Evolutionary conservation across 1,284 basidiomycete species (phyloP).

Genomic region (Sporisorium reilianum): DNA sequence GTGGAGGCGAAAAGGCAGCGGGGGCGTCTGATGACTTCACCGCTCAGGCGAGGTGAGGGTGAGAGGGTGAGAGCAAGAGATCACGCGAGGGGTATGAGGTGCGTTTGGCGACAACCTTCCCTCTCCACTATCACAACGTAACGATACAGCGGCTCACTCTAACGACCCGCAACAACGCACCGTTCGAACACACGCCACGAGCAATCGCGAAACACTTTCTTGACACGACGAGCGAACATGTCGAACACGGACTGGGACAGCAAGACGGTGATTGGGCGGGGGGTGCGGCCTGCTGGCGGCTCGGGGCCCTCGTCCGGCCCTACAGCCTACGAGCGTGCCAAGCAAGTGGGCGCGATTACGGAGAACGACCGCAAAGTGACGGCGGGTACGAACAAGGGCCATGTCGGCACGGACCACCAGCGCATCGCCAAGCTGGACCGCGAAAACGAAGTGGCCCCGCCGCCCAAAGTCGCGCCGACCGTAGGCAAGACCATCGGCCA

Average conservation of each 20-base stretch:
- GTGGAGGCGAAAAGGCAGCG: conserved; percentile 5
- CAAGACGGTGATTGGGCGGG: conserved; percentile 79
- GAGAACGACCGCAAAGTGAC: conserved; percentile 71
- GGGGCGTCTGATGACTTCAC: conserved; percentile 9
- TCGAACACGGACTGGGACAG: conserved; percentile 58
- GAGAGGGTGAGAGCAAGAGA: not conserved
- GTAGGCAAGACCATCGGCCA: conserved; percentile 89
- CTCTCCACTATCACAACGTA: not conserved
- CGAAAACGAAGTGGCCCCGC: conserved; percentile 91
- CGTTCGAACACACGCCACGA: too few species aligned
- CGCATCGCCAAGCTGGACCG: conserved; percentile 67
- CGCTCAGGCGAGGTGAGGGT: not conserved
- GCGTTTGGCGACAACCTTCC: not conserved
- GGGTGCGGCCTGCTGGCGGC: conserved; percentile 72
- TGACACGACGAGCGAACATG: too few species aligned
- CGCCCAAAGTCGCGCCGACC: conserved; percentile 81
- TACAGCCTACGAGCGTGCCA: conserved; percentile 68
- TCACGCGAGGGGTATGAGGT: not conserved
- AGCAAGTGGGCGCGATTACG: conserved; percentile 71
- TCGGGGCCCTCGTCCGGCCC: conserved; percentile 75
- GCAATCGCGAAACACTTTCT: too few species aligned
- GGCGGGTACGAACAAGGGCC: conserved; percentile 65
- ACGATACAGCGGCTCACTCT: too few species aligned
- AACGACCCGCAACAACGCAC: too few species aligned
- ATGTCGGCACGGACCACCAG: conserved; percentile 64